Evolutionary conservation across 2,329 filamentous ascomycete species (phyloP), one percentile per base, ranked within the genome.

Genomic region (Paraphoma sp.): DNA sequence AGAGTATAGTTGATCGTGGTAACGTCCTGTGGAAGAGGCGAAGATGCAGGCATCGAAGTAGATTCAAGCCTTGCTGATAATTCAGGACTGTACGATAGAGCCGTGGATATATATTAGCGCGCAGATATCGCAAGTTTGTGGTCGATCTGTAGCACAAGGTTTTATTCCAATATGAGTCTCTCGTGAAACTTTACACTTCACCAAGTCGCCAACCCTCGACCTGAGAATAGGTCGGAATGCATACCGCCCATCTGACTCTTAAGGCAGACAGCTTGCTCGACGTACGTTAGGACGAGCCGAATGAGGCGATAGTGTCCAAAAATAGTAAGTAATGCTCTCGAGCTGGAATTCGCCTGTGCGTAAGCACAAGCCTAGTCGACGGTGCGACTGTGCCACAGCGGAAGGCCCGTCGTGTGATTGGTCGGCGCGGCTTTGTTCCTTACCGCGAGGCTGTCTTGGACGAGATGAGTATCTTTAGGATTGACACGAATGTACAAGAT

Each of bases 1-100:
- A 73, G 60, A 6, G 54, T 51, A 73, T 75, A 75, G 51, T 74
- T 76, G 38, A 82, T 63, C 2, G 68, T 69, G 16, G 67, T 71
- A 5, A 74, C 53, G 10, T 76, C 72, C 67, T 6, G 75, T 76
- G 52, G 74, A 67, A 18, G 62, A 60, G n/a, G 66, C 45, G 10
- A 71, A 59, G 17, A 69, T 56, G 45, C 67, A 60, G 43, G 56
- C 52, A 51, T 70, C 69, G 42, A 73, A 68, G 42, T 46, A 16
- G 16, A 42, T 38, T n/a, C 6, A 38, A 38, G n/a, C n/a, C 30
- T 59, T 44, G 46, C 48, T 56, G 64, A 43, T 70, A 23, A 23
- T 23, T 23, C 5, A 3, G 23, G 23, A 23, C 23, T 23, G 23
- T 23, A 23, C 23, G 23, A 23, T 23, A 2, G 23, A 23, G 23